These are phyloP conservation scores for Colletotrichum australisinense DNA, from an alignment of 2,329 filamentous ascomycete genomes.

Conservation along the genomic window DNA sequence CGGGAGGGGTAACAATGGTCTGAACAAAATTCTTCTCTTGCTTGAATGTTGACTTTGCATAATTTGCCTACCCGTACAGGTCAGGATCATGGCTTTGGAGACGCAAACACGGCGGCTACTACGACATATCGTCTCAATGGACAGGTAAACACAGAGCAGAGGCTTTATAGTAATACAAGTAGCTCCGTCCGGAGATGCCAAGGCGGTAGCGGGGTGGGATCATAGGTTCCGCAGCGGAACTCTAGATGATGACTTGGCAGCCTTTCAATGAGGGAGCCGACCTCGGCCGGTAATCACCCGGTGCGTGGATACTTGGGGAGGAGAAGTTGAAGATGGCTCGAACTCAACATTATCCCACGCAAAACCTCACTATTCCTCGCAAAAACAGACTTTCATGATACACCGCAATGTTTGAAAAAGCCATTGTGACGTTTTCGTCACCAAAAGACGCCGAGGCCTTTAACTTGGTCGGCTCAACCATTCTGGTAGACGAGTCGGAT, in stretches of 20 bases:
- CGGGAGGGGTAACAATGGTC: background rate
- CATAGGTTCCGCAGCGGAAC: background rate
- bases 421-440: constrained; percentile 41
- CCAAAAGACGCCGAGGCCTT: constrained; percentile 24
- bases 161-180: no score
- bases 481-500: constrained; percentile 45
- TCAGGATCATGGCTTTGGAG: background rate
- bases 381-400: background rate
- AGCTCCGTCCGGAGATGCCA: background rate
- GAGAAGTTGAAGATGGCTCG: background rate
- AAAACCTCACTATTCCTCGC: background rate
- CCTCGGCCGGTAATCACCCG: background rate
- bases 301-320: background rate
- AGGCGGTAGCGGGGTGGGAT: background rate
- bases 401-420: constrained; percentile 41
- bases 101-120: background rate
- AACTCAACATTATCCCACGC: background rate
- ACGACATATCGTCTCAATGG: no score
- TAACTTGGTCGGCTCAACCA: constrained; percentile 43
- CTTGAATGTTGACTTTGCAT: background rate
- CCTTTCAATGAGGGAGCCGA: background rate
- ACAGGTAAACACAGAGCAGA: no score
- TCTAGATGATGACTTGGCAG: background rate
- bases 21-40: background rate
- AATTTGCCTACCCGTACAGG: background rate